Evolutionary conservation across 2,329 filamentous ascomycete genomes (phyloP).

Genomic region (Emericellopsis atlantica): DNA sequence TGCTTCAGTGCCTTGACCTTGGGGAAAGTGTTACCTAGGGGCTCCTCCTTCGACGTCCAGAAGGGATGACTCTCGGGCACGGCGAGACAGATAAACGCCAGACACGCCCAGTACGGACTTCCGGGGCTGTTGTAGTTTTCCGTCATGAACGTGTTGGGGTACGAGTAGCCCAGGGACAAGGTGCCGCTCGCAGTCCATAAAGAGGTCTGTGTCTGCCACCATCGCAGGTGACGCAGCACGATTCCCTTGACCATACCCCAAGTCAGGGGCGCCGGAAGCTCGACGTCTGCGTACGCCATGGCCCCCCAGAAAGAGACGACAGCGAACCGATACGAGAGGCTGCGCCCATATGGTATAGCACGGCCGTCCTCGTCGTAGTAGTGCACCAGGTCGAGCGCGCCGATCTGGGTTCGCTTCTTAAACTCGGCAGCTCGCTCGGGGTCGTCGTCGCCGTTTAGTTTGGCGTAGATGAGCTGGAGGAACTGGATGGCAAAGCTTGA

Average conservation of each 20-base stretch:
- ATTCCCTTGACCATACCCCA: slow-evolving; percentile 74
- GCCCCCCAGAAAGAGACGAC: slow-evolving; percentile 80
- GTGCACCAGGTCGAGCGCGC: slow-evolving; percentile 59
- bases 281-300: slow-evolving; percentile 62
- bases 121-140: slow-evolving; percentile 78
- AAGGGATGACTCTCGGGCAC: slow-evolving; percentile 60
- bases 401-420: slow-evolving; percentile 51
- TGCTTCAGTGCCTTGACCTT: slow-evolving; percentile 49
- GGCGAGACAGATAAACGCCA: slow-evolving; percentile 63
- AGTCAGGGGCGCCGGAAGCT: slow-evolving; percentile 57
- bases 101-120: slow-evolving; percentile 64
- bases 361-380: slow-evolving; percentile 64
- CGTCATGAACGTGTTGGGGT: slow-evolving; percentile 68
- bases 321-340: slow-evolving; percentile 70
- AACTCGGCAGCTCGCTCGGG: slow-evolving; percentile 56
- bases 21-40: slow-evolving; percentile 41
- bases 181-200: slow-evolving; percentile 68
- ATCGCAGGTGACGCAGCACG: slow-evolving; percentile 59
- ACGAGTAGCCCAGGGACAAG: slow-evolving; percentile 63
- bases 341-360: slow-evolving; percentile 65
- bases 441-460: slow-evolving; percentile 55
- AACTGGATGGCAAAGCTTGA: slow-evolving; percentile 76
- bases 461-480: slow-evolving; percentile 64
- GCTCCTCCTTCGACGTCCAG: slow-evolving; percentile 58
- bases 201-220: slow-evolving; percentile 65